These are phyloP conservation scores for Sonneratia alba DNA, from an alignment of 345 rosid genomes.

Conservation along the genomic window DNA sequence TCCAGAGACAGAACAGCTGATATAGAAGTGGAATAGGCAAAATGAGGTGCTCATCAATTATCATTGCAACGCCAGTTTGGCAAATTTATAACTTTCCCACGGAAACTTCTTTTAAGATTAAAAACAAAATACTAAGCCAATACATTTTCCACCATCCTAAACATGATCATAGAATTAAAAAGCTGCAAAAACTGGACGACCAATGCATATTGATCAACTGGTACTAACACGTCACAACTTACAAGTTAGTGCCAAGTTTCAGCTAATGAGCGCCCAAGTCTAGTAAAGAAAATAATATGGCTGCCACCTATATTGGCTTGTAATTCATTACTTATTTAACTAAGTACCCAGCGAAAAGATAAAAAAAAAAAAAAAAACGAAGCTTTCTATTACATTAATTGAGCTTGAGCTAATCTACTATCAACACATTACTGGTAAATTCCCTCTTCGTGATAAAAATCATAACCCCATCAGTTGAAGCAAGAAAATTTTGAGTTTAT, in stretches of 20 bases:
- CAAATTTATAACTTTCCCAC: not conserved
- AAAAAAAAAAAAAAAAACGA: not conserved
- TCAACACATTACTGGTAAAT: not conserved
- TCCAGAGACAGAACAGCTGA: no score
- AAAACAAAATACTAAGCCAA: no score
- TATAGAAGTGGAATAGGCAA: no score
- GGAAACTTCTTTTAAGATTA: not conserved
- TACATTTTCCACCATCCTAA: not conserved
- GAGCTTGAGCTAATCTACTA: not conserved
- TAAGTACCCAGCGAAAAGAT: not conserved
- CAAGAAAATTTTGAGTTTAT: not conserved
- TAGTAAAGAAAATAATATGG: not conserved
- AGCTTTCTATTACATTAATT: not conserved
- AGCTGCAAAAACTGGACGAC: not conserved
- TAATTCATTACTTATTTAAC: not conserved
- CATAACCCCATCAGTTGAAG: not conserved
- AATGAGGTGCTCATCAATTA: not conserved
- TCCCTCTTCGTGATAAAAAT: not conserved
- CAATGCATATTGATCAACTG: not conserved
- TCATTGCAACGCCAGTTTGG: not conserved
- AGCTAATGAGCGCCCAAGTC: not conserved
- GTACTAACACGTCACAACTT: no score
- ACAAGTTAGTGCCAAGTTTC: no score
- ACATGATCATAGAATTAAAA: not conserved
- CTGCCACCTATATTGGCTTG: not conserved